Base-by-base conservation (phyloP, 441 rosid genomes). In the Populus hybrid region DNA sequence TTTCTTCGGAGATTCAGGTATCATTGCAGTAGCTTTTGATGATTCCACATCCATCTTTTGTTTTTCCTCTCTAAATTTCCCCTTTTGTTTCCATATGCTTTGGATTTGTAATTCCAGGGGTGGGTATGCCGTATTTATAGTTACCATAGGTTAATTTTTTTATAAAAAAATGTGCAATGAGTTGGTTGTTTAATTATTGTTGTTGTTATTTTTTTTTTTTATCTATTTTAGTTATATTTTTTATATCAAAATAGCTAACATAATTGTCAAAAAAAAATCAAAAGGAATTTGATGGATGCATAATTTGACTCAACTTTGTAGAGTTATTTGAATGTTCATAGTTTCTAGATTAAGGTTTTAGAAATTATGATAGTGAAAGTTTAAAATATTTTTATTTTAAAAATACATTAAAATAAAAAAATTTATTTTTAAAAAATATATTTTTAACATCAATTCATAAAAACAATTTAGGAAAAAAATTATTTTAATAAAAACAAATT, bases 1-100 rank as follows among this genome's bases (percentile, higher is more conserved):
- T 42, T 78, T 75, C 6, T 30, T 72, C 65, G 69, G 35, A 67
- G 54, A 42, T 70, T 28, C 70, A 67, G 34, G 21, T 30, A 30
- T 67, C 70, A 16, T 30, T 30, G 18, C 70, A 63, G 14, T 24
- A 10, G 1, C 66, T 1, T 63, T 67, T 32, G 70, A 28, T 16
- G 34, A 67, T 20, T 28, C 38, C 34, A 67, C 38, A 14, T 67
- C n/a, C 38, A 26, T 67, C 10, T 18, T 32, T 16, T 28, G 8
- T 32, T 67, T 67, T 7, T 0, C 23, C 38, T 11, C 30, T 7
- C 21, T 8, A 14, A 67, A 67, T 5, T 2, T 67, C n/a, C 30
- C 38, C 14, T 6, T 23, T 46, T 14, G 18, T 46, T 46, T 14
- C 57, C 57, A 11, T 14, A 6, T 1, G 57, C 28, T 63, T 4